Conservation (phyloP, 2,329 filamentous ascomycete genomes). For the Rhynchosporium graminicola region DNA sequence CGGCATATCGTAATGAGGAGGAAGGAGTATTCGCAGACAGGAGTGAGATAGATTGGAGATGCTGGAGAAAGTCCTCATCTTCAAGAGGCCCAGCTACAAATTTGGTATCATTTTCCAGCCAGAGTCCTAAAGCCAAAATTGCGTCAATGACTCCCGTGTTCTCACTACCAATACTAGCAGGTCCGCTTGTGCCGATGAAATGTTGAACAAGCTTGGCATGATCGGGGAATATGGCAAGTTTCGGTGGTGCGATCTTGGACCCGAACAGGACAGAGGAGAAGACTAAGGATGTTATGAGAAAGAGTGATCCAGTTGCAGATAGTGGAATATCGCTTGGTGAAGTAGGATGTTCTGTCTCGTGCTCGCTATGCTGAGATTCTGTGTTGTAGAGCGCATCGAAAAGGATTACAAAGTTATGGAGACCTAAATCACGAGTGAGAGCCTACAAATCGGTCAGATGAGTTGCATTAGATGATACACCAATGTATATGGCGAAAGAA, state of each 20-base stretch:
- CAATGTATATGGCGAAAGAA: background rate
- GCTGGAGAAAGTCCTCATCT: slow-evolving; percentile 54
- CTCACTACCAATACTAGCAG: slow-evolving; percentile 47
- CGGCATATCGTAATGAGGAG: slow-evolving; percentile 41
- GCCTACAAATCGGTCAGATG: slow-evolving; percentile 32
- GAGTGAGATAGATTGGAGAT: slow-evolving; percentile 52
- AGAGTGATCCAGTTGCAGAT: slow-evolving; percentile 59
- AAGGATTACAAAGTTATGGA: slow-evolving; percentile 48
- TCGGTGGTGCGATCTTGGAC: slow-evolving; percentile 53
- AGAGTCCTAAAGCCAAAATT: slow-evolving; percentile 59
- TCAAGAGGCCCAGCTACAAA: slow-evolving; percentile 43
- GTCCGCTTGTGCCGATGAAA: slow-evolving; percentile 54
- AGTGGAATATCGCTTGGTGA: slow-evolving; percentile 55
- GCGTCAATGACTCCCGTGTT: slow-evolving; percentile 60
- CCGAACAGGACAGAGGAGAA: slow-evolving; percentile 64
- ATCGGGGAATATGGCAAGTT: slow-evolving; percentile 60
- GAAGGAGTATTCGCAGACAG: slow-evolving; percentile 44
- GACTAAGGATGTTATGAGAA: slow-evolving; percentile 61
- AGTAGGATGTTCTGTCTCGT: slow-evolving; percentile 47
- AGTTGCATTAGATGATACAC: slow-evolving; percentile 17
- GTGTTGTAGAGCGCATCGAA: slow-evolving; percentile 49
- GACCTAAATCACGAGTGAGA: slow-evolving; percentile 58
- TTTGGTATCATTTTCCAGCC: slow-evolving; percentile 54
- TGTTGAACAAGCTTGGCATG: slow-evolving; percentile 55
- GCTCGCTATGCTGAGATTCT: slow-evolving; percentile 44